Evolutionary conservation across 768 basidiomycete species (phyloP), one percentile per base, ranked within the genome.

Genomic region (Podaxis sp.): DNA sequence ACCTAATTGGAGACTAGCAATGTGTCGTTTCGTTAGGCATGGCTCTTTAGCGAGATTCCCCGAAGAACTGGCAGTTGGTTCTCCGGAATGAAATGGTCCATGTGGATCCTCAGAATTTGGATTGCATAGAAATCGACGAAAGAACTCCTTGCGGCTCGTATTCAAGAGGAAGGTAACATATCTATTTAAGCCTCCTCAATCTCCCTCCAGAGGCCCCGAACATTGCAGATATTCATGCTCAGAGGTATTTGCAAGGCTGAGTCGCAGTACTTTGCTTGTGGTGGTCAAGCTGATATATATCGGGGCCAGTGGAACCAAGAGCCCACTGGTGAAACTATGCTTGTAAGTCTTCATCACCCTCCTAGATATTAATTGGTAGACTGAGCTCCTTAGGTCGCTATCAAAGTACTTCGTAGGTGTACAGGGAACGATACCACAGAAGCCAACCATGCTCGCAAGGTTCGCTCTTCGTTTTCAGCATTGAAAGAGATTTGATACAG

Each of bases 211-310:
- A 32, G 2, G 7, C 28, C 7, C 28, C 28, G 1, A 40, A 5
- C 11, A 16, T 16, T 38, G 14, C 37, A 38, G 14, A 16, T 11
- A 40, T 2, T 16, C 16, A 11, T 40, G 11, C 42, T 44, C 16
- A n/a, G 5, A 18, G 42, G 18, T 16, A 18, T 44, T 44, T 18
- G 42, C 16, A 6, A n/a, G 5, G 18, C 42, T 6, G 42, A 16
- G 14, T n/a, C 42, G 9, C 5, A 18, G 4, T 60, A 14, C 25
- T 64, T 64, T 50, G 62, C 62, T n/a, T 55, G 47, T 35, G 66
- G 66, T 2, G 59, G 64, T 5, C 47, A 55, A 5, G 63, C 66
- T 9, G 64, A 66, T 28, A 40, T 66, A 14, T 66, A 60, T 57
- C 57, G 55, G 23, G 64, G 62, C 21, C 40, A 47, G 35, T 63